Conservation (phyloP, 2,329 filamentous ascomycete genomes). For the Botryosphaeria dothidea region DNA sequence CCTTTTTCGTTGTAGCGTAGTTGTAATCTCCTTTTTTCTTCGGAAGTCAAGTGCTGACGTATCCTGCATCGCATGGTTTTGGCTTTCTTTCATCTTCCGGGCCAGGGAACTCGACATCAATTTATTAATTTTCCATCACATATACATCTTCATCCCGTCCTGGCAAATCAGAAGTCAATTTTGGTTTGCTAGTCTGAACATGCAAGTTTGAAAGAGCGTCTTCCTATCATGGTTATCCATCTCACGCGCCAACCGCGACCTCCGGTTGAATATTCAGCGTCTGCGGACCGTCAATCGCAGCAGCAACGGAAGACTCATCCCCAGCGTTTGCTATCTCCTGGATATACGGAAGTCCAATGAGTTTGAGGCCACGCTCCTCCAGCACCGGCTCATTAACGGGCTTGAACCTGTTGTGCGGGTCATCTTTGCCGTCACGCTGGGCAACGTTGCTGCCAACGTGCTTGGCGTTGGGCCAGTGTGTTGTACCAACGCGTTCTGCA, state of each 20-base stretch:
- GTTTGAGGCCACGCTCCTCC: slow-evolving; percentile 44
- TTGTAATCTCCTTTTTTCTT: background rate
- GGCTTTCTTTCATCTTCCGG: background rate
- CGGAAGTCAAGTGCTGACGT: background rate
- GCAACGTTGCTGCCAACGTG: slow-evolving; percentile 35
- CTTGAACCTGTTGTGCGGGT: slow-evolving; percentile 38
- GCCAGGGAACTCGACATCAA: background rate
- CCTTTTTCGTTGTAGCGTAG: background rate
- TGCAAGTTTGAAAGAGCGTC: no score
- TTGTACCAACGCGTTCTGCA: slow-evolving; percentile 33
- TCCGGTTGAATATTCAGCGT: background rate
- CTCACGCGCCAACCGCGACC: background rate
- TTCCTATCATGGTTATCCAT: background rate
- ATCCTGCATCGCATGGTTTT: background rate
- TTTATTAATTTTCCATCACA: background rate
- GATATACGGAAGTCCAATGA: slow-evolving; percentile 53
- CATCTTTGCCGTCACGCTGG: slow-evolving; percentile 32
- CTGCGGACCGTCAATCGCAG: background rate
- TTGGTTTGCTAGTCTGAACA: background rate
- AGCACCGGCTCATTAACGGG: slow-evolving; percentile 44
- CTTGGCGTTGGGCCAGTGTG: slow-evolving; percentile 38
- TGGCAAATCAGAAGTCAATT: background rate
- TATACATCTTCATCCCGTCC: background rate
- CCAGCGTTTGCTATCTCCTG: slow-evolving; percentile 10
- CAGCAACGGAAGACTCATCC: slow-evolving; percentile 49